Evolutionary conservation across 768 basidiomycete genomes (phyloP), one percentile per base, ranked within the genome.

Genomic region (Clathrus columnatus): DNA sequence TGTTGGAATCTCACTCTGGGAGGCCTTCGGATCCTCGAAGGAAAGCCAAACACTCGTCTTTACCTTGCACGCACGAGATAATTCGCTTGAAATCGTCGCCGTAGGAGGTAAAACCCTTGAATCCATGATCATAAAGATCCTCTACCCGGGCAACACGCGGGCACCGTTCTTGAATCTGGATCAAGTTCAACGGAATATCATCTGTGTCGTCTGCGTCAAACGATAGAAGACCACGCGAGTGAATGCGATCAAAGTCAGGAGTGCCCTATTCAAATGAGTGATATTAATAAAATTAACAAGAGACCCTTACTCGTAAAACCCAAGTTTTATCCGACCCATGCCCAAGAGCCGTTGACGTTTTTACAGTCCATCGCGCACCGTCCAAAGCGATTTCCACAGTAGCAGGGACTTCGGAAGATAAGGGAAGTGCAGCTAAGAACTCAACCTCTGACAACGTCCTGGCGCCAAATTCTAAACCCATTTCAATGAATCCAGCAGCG

Each of bases 401-500:
- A 29, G 52, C 42, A 2, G 65, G 64, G 1, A 52, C 58, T 48
- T 66, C 62, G 8, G 63, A 51, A 2, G 65, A 63, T 5, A 67
- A 57, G 5, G 64, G 56, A 5, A 67, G 58, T 24, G 67, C 61
- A 1, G 64, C 56, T 41, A 48, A 54, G 28, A 69, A 64, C n/a
- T 66, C 58, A 24, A 67, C 63, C 48, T 69, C 58, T 59, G 57
- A 62, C 2, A 60, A 59, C 56, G 44, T 61, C 59, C 45, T 48
- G 1, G 65, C 67, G 7, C 73, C 72, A 48, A 67, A 69, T 50
- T 73, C 70, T 11, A 74, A 54, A 1, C 68, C 70, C 73, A 55
- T 55, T 45, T 48, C 18, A 2, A 59, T 58, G 32, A 59, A 62
- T 26, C 61, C 61, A 42, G 61, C 54, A 26, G 61, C 61, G 30